phyloP scores from a whole-genome alignment of 2,329 filamentous ascomycete genomes.

The Colletotrichum shisoi region DNA sequence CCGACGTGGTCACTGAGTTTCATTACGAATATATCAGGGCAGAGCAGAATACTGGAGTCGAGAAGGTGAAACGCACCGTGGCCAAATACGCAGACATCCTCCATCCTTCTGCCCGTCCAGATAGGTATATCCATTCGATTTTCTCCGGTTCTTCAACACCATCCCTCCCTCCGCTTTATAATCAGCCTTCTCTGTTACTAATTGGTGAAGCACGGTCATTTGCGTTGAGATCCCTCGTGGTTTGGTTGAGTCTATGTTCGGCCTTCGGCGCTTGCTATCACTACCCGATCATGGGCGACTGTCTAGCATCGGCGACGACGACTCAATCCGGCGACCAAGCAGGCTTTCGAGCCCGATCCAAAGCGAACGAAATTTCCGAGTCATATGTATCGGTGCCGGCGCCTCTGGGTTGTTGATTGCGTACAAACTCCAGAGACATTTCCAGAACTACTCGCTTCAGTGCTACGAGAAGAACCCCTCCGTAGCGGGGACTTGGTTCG shows the following conservation, averaged over 20 bases:
- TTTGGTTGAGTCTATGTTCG: not conserved
- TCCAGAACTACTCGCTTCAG: conserved; percentile 50
- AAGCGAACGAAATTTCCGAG: conserved; percentile 26
- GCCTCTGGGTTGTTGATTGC: conserved; percentile 57
- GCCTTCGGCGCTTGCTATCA: not conserved
- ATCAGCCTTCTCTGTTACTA: not conserved
- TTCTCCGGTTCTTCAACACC: not conserved
- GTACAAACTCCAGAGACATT: conserved; percentile 57
- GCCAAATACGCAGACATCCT: not conserved
- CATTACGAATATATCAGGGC: not conserved
- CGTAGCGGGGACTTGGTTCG: conserved; percentile 64
- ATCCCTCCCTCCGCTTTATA: not conserved
- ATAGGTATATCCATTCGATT: not conserved
- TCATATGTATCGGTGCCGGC: conserved; percentile 58
- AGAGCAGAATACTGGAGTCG: not conserved
- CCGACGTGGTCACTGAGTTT: not conserved
- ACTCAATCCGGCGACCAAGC: conserved; percentile 11
- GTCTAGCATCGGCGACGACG: conserved; percentile 9
- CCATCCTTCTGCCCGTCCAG: not conserved
- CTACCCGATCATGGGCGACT: conserved; percentile 21
- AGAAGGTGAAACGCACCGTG: not conserved
- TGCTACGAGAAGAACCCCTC: conserved; percentile 64
- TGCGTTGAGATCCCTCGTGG: not conserved
- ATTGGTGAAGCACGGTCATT: not conserved
- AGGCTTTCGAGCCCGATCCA: conserved; percentile 30